These are phyloP conservation scores for Astrephomene gubernaculifera DNA, from an alignment of 139 green algal genomes.

Conservation along the genomic window DNA sequence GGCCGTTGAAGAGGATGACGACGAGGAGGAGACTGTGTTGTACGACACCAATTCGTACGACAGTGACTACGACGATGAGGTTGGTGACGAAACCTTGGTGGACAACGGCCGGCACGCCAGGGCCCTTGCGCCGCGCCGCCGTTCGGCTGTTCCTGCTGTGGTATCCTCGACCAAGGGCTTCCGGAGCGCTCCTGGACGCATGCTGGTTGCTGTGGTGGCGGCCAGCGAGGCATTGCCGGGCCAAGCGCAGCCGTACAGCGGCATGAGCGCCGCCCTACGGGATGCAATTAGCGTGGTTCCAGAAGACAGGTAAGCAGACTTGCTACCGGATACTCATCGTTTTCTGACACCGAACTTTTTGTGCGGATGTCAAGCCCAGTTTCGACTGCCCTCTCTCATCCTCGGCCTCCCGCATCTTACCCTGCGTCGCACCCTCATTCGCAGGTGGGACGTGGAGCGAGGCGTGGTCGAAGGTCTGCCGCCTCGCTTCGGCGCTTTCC, in stretches of 20 bases:
- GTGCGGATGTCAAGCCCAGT: not conserved
- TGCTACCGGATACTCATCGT: not conserved
- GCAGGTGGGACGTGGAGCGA: constrained; percentile 67
- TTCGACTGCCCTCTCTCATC: not conserved
- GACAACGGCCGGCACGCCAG: not conserved
- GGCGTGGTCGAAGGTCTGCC: constrained; percentile 44
- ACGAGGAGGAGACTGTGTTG: not conserved
- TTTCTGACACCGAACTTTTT: not conserved
- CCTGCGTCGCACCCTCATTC: not conserved
- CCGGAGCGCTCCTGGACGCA: not conserved
- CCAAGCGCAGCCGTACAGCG: not conserved
- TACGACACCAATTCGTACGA: not conserved
- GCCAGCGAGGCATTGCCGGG: not conserved
- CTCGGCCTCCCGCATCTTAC: not conserved
- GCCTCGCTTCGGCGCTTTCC: constrained; percentile 74
- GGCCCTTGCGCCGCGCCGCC: no score
- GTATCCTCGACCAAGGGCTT: not conserved
- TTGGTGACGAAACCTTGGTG: not conserved
- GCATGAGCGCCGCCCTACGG: not conserved
- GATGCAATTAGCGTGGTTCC: constrained; percentile 39
- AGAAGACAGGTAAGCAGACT: constrained; percentile 4
- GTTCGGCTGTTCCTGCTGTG: not conserved
- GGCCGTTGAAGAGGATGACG: not conserved
- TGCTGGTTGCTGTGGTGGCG: not conserved
- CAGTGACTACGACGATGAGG: not conserved